Conservation (phyloP, 768 basidiomycete genomes). For the Leccinum imitatum region DNA sequence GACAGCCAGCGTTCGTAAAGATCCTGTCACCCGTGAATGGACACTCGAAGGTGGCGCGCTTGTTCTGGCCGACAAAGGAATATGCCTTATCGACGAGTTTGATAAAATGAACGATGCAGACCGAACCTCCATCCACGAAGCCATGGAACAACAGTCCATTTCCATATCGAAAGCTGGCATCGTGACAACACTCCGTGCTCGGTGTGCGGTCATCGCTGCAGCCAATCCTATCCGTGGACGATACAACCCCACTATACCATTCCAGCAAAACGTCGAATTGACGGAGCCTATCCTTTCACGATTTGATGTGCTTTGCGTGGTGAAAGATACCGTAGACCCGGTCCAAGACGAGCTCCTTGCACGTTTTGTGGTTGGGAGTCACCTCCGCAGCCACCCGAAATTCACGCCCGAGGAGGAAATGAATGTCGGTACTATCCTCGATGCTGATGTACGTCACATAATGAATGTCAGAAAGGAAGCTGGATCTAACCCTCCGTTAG, state of each 20-base stretch:
- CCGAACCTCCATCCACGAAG: constrained; percentile 97
- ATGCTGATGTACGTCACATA: constrained; percentile 76
- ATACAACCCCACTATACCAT: constrained; percentile 98
- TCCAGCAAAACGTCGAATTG: constrained; percentile 97
- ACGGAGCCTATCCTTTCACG: constrained; percentile 98
- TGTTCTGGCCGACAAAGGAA: constrained; percentile 98
- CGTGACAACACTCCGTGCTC: constrained; percentile 95
- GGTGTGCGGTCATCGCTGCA: constrained; percentile 96
- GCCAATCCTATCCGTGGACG: constrained; percentile 97
- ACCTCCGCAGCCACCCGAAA: constrained; percentile 90
- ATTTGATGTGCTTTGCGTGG: constrained; percentile 97
- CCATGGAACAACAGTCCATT: constrained; percentile 99
- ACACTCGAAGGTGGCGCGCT: constrained; percentile 97
- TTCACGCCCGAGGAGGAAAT: constrained; percentile 93
- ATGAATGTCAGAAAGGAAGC: background rate
- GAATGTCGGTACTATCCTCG: constrained; percentile 83
- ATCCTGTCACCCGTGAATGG: constrained; percentile 97
- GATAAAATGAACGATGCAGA: constrained; percentile 99
- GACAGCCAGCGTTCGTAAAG: constrained; percentile 98
- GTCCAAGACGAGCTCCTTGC: constrained; percentile 96
- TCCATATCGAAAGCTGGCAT: constrained; percentile 99
- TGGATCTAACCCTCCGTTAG: constrained; percentile 41
- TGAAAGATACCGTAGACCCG: constrained; percentile 96
- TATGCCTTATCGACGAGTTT: constrained; percentile 97
- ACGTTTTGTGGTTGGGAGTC: constrained; percentile 96